Evolutionary conservation across 2,329 filamentous ascomycete genomes (phyloP).

Genomic region (Alternaria dauci): DNA sequence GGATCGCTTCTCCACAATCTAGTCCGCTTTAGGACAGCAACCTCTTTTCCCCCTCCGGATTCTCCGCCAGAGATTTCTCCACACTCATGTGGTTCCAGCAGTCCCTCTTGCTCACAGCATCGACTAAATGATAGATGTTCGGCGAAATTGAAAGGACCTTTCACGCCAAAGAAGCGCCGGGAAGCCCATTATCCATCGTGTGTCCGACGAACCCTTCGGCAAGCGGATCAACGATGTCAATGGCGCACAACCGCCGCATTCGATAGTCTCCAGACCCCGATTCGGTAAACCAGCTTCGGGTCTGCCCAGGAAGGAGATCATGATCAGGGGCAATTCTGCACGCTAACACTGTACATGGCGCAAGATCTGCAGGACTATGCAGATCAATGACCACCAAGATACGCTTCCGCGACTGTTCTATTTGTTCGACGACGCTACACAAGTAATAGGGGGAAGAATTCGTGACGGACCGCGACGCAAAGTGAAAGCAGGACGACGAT

Average conservation of each 20-base stretch:
- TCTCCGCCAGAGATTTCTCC: not conserved
- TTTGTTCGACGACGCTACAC: slow-evolving; percentile 1
- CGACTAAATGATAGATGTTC: not conserved
- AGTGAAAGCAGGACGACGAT: not conserved
- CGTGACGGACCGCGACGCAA: not conserved
- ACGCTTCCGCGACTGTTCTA: not conserved
- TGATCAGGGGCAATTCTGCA: not conserved
- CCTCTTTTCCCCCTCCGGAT: not conserved
- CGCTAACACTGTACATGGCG: not conserved
- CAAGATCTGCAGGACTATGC: not conserved
- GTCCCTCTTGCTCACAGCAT: not conserved
- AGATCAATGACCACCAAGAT: slow-evolving; percentile 8
- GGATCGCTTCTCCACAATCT: not conserved
- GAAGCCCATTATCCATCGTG: not conserved
- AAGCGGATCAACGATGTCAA: not conserved
- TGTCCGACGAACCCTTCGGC: not conserved
- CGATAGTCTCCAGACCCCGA: not conserved
- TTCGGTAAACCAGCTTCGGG: not conserved
- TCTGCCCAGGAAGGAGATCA: not conserved
- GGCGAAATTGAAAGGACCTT: not conserved
- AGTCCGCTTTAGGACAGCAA: not conserved
- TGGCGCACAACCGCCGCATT: not conserved
- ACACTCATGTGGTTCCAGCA: not conserved
- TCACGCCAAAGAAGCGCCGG: not conserved
- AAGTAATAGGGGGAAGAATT: not conserved